These are phyloP conservation scores for Colletotrichum falcatum DNA, from an alignment of 2,329 filamentous ascomycete genomes.

Conservation along the genomic window DNA sequence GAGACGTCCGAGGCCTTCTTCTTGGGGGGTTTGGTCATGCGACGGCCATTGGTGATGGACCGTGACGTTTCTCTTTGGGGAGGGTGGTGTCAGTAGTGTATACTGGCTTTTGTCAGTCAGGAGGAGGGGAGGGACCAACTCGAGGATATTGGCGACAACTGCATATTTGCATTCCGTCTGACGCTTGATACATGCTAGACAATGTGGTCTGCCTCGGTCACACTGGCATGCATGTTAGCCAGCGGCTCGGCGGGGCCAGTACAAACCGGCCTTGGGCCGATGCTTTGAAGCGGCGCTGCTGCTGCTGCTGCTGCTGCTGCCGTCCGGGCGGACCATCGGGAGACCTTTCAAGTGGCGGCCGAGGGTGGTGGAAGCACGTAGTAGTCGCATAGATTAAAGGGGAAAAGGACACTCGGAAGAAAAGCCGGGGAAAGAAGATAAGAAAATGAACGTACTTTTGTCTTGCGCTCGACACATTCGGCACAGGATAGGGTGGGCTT, in stretches of 20 bases:
- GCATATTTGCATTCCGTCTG: constrained; percentile 83
- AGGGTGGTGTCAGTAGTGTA: constrained; percentile 23
- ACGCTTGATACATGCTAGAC: constrained; percentile 78
- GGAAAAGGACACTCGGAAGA: constrained; percentile 26
- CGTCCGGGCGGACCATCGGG: not conserved
- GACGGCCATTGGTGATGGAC: constrained; percentile 63
- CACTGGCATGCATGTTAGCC: constrained; percentile 62
- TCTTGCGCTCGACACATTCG: constrained; percentile 86
- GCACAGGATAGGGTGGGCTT: constrained; percentile 84
- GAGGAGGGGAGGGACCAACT: constrained; percentile 61
- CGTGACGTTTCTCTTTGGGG: constrained; percentile 68
- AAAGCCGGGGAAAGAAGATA: not conserved
- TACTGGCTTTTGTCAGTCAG: not conserved
- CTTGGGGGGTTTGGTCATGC: constrained; percentile 69
- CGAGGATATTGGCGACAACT: constrained; percentile 79
- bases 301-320: no score
- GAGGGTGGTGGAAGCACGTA: not conserved
- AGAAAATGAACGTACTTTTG: constrained; percentile 77
- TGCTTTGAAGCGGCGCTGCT: constrained; percentile 2
- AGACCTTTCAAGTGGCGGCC: not conserved
- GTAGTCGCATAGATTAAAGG: not conserved
- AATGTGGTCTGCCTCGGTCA: constrained; percentile 78
- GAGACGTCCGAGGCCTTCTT: constrained; percentile 60
- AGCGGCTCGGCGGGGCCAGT: not conserved
- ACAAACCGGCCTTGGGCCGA: not conserved